Evolutionary conservation across 345 rosid species (phyloP).

Genomic region (Eucalyptus marginata): DNA sequence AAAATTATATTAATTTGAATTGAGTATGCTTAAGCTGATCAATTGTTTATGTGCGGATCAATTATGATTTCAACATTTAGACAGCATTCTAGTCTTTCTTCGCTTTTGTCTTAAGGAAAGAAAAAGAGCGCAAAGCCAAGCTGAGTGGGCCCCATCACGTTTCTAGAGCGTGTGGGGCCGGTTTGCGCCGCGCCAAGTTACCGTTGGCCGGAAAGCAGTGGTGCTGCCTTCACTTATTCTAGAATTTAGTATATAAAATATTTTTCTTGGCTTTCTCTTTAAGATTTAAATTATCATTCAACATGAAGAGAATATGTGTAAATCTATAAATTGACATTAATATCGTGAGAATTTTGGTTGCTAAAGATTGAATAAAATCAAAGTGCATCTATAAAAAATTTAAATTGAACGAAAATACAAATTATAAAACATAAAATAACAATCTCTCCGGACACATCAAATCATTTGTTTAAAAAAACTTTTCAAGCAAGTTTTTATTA

Average conservation of each 20-base stretch:
- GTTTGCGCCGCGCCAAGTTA: too few relatives aligned
- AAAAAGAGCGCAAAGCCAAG: not conserved
- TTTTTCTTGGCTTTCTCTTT: not conserved
- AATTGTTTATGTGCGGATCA: not conserved
- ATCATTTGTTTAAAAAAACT: too few relatives aligned
- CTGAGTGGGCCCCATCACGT: not conserved
- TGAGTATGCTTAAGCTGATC: not conserved
- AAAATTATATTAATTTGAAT: not conserved
- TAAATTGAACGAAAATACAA: not conserved
- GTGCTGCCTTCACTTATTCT: not conserved
- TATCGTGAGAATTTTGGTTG: not conserved
- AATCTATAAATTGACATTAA: too few relatives aligned
- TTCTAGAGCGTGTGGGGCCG: not conserved
- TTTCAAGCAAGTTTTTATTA: too few relatives aligned
- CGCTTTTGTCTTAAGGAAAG: not conserved
- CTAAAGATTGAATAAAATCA: not conserved
- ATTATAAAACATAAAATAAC: not conserved
- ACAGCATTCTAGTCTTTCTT: rapidly evolving
- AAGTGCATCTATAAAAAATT: not conserved
- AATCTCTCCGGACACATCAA: rapidly evolving
- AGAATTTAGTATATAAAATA: not conserved
- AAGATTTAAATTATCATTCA: not conserved
- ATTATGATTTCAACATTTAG: not conserved
- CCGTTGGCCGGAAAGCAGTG: not conserved
- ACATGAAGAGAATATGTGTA: not conserved